Conservation (phyloP, 2,329 filamentous ascomycete species). For the Dactylellina haptotyla region DNA sequence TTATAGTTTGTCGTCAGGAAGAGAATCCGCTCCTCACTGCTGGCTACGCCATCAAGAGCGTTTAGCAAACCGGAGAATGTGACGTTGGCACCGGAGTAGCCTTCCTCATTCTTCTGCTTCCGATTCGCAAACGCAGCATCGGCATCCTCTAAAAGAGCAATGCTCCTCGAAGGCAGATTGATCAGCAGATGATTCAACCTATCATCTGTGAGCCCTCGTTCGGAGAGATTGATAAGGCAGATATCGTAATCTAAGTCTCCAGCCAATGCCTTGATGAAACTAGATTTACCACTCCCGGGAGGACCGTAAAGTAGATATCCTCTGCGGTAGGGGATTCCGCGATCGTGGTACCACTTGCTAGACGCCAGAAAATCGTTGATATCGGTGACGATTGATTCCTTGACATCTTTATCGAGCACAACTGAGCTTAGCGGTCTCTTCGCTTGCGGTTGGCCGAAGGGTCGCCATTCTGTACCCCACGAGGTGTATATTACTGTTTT, state of each 20-base stretch:
- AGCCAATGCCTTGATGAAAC: constrained; percentile 93
- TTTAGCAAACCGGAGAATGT: constrained; percentile 93
- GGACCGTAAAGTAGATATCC: constrained; percentile 91
- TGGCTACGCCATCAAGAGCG: constrained; percentile 88
- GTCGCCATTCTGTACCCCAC: constrained; percentile 83
- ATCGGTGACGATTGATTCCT: constrained; percentile 81
- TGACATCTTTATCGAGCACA: constrained; percentile 82
- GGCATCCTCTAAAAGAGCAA: constrained; percentile 87
- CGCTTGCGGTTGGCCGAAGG: constrained; percentile 82
- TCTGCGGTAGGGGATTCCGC: constrained; percentile 91
- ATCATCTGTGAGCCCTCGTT: constrained; percentile 89
- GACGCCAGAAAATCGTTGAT: constrained; percentile 82
- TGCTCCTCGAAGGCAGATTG: constrained; percentile 81
- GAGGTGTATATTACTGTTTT: constrained; percentile 93
- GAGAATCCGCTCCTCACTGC: constrained; percentile 90
- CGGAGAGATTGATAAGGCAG: constrained; percentile 89
- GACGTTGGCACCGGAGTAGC: constrained; percentile 85
- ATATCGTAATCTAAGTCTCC: constrained; percentile 93
- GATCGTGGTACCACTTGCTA: constrained; percentile 88
- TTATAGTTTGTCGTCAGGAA: constrained; percentile 96
- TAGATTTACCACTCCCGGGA: constrained; percentile 91
- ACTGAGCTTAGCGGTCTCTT: constrained; percentile 91
- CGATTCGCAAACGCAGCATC: constrained; percentile 90
- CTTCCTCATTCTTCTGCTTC: constrained; percentile 78
- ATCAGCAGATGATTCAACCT: constrained; percentile 85